Evolutionary conservation across 768 basidiomycete genomes (phyloP), one percentile per base, ranked within the genome.

Genomic region (Lactarius akahatsu): DNA sequence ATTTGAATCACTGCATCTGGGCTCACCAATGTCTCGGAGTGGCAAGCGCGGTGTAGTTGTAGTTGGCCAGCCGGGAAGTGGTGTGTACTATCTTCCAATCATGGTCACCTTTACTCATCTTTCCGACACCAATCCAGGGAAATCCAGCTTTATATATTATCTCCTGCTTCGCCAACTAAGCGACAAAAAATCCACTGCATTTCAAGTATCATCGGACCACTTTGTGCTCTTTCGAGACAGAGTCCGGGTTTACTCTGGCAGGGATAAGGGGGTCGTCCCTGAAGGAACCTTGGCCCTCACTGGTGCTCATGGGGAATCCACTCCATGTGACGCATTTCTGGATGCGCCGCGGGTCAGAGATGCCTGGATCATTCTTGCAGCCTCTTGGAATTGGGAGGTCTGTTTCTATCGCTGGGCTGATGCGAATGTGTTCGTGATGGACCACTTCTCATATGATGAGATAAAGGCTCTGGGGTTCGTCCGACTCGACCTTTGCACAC

Each of bases 261-360:
- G 8, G 5, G 45, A n/a, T 45, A 8, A 45, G 3, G 45, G 2
- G 20, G 45, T 4, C 8, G 16, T 45, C 45, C 45, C 45, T 20
- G 45, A 45, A n/a, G 45, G 20, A n/a, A 9, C 13, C 20, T 10
- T 45, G 20, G 45, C 9, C 20, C 45, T 45, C 9, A n/a, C 45
- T 1, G 20, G 20, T 45, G 9, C n/a, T 8, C 2, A n/a, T 4
- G 20, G 10, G 7, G 3, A n/a, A 1, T 0, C 9, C 30, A 8
- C 1, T 7, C 30, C 5, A 8, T 32, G 30, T 1, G 1, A n/a
- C 16, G 45, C 45, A n/a, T n/a, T 45, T n/a, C 45, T 20, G 20
- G 2, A 3, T n/a, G 45, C 20, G 9, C 1, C 8, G 20, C 8
- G 9, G 45, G 45, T 3, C 4, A 3, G 45, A n/a, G 20, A n/a